Conservation (phyloP, 306 rosid genomes). For the Spatholobus suberectus region DNA sequence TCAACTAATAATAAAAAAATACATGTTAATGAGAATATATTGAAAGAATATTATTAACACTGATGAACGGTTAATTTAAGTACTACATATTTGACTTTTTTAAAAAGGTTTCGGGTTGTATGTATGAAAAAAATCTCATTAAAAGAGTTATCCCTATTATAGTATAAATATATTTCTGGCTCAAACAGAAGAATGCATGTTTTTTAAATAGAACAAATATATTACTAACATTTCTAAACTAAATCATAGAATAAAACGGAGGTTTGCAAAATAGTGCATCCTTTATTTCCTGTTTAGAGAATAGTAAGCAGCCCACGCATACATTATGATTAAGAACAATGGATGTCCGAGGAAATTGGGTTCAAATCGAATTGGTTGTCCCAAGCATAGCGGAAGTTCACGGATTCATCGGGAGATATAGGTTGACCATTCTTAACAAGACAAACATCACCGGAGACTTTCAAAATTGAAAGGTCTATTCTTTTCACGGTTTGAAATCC, state of each 20-base stretch:
- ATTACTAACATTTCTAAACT: not conserved
- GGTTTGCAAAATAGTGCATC: not conserved
- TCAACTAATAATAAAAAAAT: too few relatives aligned
- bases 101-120: too few relatives aligned
- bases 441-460: not conserved
- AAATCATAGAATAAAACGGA: not conserved
- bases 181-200: too few relatives aligned
- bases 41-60: too few relatives aligned
- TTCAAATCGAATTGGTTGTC: not conserved
- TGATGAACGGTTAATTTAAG: too few relatives aligned
- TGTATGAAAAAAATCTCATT: too few relatives aligned
- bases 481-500: not conserved
- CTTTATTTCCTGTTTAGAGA: not conserved
- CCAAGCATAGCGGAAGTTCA: not conserved
- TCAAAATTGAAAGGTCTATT: not conserved
- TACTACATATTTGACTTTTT: too few relatives aligned
- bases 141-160: too few relatives aligned
- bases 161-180: too few relatives aligned
- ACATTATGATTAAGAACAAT: too few relatives aligned
- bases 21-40: too few relatives aligned
- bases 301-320: too few relatives aligned
- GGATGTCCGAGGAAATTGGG: not conserved
- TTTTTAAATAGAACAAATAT: not conserved
- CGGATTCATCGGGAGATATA: not conserved
- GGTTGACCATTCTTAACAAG: not conserved